Evolutionary conservation across 2,329 filamentous ascomycete species (phyloP), one percentile per base, ranked within the genome.

Genomic region (Pseudopithomyces chartarum): DNA sequence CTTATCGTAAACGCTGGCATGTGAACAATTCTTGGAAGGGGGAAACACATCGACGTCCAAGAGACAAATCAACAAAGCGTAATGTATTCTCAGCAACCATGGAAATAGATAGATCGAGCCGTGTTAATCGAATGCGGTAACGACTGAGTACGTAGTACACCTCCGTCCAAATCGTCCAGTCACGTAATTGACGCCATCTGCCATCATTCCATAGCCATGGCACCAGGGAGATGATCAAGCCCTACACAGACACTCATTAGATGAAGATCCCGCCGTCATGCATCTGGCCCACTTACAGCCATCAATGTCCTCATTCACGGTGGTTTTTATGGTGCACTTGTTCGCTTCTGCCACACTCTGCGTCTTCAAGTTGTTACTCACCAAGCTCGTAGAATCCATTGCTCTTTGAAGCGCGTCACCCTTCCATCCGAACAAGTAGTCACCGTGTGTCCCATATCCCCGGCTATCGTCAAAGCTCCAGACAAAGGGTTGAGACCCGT

Each of bases 371-470:
- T 59, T 56, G 44, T 63, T 59, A 23, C 61, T 48, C 55, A 74
- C 67, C 47, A 71, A 61, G 56, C 64, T 65, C 5, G 15, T 44
- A 12, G 51, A 56, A 50, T 68, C 59, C 65, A 65, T 65, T 32
- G 64, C 64, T 29, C 36, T 57, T 46, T 69, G 65, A 15, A 69
- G 59, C 22, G 59, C 40, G 40, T 69, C 65, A 1, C 60, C 65
- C 47, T 69, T 66, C 67, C 65, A 69, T 3, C 67, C 67, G 40
- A 69, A 69, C 19, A 68, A 15, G 45, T 68, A 69, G 36, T 69
- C 67, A 20, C 62, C 65, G 44, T 69, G 65, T 4, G 64, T 68
- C 10, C 65, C 65, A 44, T 67, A 64, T 17, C 67, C 65, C 20
- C 59, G 61, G 13, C 54, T 47, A 33, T 76, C 66, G 17, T 57